Conservation (phyloP, 805 yeast genomes). For the Candida quercuum region DNA sequence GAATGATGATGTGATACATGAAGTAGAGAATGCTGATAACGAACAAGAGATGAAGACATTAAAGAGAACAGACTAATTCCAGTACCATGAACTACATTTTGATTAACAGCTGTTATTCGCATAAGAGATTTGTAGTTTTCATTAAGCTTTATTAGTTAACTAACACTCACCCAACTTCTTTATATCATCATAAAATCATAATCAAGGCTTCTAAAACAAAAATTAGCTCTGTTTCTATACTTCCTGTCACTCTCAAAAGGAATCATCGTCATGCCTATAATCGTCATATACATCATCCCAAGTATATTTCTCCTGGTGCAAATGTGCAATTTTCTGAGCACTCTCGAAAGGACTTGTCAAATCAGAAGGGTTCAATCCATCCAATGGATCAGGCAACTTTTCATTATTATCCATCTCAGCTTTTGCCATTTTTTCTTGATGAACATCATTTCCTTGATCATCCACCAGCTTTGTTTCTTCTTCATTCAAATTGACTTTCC, state of each 20-base stretch:
- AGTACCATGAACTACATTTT: too few species aligned
- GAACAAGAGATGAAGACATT: constrained; percentile 22
- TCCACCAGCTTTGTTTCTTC: constrained; percentile 22
- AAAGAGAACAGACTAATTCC: constrained; percentile 3
- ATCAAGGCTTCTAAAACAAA: background rate
- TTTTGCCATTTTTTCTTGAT: constrained; percentile 8
- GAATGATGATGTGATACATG: background rate
- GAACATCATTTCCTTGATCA: constrained; percentile 20
- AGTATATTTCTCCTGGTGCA: constrained; percentile 16
- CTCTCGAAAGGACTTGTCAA: constrained; percentile 19
- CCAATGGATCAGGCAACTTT: constrained; percentile 24
- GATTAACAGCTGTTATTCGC: background rate
- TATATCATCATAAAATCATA: background rate
- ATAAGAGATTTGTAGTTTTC: background rate
- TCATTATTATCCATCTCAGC: constrained; percentile 3
- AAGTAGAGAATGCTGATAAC: constrained; percentile 1
- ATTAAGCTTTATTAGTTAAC: too few species aligned
- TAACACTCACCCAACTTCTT: background rate
- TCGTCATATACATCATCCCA: constrained; percentile 27
- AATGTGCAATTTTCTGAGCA: constrained; percentile 16
- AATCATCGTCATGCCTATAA: constrained; percentile 21
- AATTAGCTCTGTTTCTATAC: background rate
- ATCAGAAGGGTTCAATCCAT: constrained; percentile 16
- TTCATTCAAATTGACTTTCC: constrained; percentile 18
- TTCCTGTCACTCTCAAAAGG: constrained; percentile 9